Base-by-base conservation (phyloP, 345 rosid genomes). In the Lepidium didymum region DNA sequence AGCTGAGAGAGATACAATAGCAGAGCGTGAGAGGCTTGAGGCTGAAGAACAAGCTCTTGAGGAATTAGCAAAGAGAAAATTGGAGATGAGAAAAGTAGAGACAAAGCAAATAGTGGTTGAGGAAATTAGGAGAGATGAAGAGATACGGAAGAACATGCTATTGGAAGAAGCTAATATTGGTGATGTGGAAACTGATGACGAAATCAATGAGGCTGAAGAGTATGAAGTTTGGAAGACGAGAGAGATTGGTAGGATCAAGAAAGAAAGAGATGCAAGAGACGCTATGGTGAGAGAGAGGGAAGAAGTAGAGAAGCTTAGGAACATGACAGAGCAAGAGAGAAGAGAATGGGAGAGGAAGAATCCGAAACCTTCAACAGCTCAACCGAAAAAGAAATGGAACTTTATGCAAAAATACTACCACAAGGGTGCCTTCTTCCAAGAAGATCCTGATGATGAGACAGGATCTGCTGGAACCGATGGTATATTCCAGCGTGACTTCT, bases 351-450 rank as follows among this genome's bases (percentile, higher is more conserved):
- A 85, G 76, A 73, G 85, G 79, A 79, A 76, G 78, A 78, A 84
- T 61, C 87, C 84, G 0, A 82, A 86, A 73, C 75, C 80, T 33
- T 77, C 81, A 55, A 56, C 80, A 10, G 42, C 4, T 8, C 56
- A 77, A 16, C 47, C 80, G 4, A 83, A 84, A 71, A 81, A 75
- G 55, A 83, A 86, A 46, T 79, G 85, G 86, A 80, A 69, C 55
- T 86, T 84, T 68, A 82, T 86, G 92, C 92, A 84, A 81, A 86
- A 81, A 68, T 87, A 84, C 61, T 83, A 27, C 70, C 92, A 87
- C 79, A 84, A 83, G 68, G 92, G 92, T 72, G 92, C 82, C 40
- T 86, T 80, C 83, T 86, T 78, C 67, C 88, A 82, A 56, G 33
- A 29, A 29, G 33, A 29, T 29, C 33, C 7, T 29, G 33, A 29